Base-by-base conservation (phyloP, 352 stramenopile species). In the Paralagenidium karlingii region DNA sequence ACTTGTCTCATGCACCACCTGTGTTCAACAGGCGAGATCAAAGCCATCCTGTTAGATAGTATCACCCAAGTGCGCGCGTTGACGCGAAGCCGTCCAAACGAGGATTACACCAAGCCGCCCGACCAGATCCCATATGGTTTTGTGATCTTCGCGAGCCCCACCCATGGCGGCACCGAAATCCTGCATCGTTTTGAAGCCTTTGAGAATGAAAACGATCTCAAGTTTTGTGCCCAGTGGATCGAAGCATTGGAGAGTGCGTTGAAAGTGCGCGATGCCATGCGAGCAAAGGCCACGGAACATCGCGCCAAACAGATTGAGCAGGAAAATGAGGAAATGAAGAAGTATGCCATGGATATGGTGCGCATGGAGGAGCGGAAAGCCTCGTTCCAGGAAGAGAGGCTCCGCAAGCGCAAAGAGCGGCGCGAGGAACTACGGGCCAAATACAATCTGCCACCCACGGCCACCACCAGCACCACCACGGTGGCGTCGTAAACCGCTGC, bases 371-470 rank as follows among this genome's bases (percentile, higher is more conserved):
- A 81, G 43, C 53, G 56, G 29, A 78, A 76, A 37, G 54, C 56
- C 10, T 76, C 63, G 24, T 85, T 85, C 47, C 71, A 82, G 15
- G 56, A 85, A 52, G 68, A 82, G 20, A 68, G 68, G 3, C 38
- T 82, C 36, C 60, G 56, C 13, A 69, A 63, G 33, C 65, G 68
- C 5, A 68, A 64, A 4, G 61, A 71, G 51, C 68, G 68, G 42
- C 65, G 71, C 33, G 71, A 82, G 49, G 50, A 67, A 44, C 46
- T 85, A 48, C 71, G 71, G 34, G 56, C 60, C 46, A 85, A 85
- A 57, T 85, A 85, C 53, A 56, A 81, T 28, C 48, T 82, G 11
- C 22, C 33, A 0, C 47, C 45, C 24, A 47, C 50, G 3, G 36
- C 44, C 15, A 36, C 37, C 5, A 3, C 26, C 12, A 21, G 16